Evolutionary conservation across 495 filamentous ascomycete species (phyloP), one percentile per base, ranked within the genome.

Genomic region (Parathielavia hyrcaniae): DNA sequence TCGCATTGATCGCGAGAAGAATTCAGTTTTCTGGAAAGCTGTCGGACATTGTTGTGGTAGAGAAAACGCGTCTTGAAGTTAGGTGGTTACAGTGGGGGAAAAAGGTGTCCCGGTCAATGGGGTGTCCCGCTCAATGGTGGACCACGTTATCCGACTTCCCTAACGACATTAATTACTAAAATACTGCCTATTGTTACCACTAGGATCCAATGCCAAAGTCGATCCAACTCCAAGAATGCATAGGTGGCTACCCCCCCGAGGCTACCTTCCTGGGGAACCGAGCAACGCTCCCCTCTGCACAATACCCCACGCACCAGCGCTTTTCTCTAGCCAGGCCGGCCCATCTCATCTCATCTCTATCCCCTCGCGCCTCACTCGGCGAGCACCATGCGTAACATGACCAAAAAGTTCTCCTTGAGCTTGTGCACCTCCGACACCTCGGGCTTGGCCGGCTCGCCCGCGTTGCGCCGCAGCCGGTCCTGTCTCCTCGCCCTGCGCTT

Each of bases 371-470:
- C 46, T 11, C 65, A 74, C 61, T 74, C 85, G 44, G 93, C 91
- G 54, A 98, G 77, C 48, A 96, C 91, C 70, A 82, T 79, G 72
- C 92, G 83, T 67, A 98, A 70, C 88, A 95, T 91, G 32, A 79
- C 72, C 62, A 93, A 67, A 70, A 98, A 98, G 51, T 85, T 83
- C 14, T 86, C 84, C 60, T 80, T 81, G 64, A 98, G 68, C 72
- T 88, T 89, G 53, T 83, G 71, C 44, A 96, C 80, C 76, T 98
- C 93, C 23, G 64, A 73, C 5, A 97, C 81, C 9, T 74, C 77
- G 3, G 93, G 93, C 73, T 98, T 98, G 44, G 78, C 72, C 4
- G 93, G 93, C 75, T 97, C 95, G 6, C 93, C 93, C 1, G 93
- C 91, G 17, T 80, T 86, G 41, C 91, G 79, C 61, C 89, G 81